Conservation (phyloP, 2,329 filamentous ascomycete species). For the Corynespora cassiicola region DNA sequence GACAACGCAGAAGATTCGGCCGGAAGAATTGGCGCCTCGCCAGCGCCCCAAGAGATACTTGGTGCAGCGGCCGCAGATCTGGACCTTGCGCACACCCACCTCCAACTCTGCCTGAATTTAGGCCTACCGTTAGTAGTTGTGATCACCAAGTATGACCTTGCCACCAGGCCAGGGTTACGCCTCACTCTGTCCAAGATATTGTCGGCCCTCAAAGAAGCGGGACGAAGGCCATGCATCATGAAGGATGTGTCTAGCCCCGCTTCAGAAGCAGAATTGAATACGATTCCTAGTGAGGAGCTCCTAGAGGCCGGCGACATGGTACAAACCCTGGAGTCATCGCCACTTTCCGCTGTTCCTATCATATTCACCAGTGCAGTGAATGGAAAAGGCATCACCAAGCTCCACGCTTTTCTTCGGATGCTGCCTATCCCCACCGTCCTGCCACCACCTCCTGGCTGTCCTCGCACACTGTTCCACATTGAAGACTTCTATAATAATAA, state of each 20-base stretch:
- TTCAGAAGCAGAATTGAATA: conserved; percentile 55
- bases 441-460: conserved; percentile 48
- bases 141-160: conserved; percentile 90
- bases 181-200: conserved; percentile 76
- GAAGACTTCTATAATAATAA: conserved; percentile 85
- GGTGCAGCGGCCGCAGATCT: conserved; percentile 63
- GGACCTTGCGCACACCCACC: conserved; percentile 78
- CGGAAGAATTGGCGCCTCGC: conserved; percentile 52
- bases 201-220: conserved; percentile 76
- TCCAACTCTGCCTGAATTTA: conserved; percentile 84
- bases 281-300: conserved; percentile 63
- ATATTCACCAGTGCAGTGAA: conserved; percentile 86
- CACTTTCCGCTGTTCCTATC: conserved; percentile 72
- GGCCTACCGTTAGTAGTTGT: conserved; percentile 79
- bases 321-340: conserved; percentile 56
- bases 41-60: conserved; percentile 59
- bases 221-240: conserved; percentile 76
- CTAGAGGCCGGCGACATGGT: conserved; percentile 65
- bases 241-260: conserved; percentile 30
- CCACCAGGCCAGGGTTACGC: conserved; percentile 74
- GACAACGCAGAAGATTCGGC: conserved; percentile 67
- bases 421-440: conserved; percentile 67
- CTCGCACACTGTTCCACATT: conserved; percentile 79
- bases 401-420: conserved; percentile 81
- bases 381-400: conserved; percentile 78